Evolutionary conservation across 257 asterid genomes (phyloP), one percentile per base, ranked within the genome.

Genomic region (Solanum appendiculatum): DNA sequence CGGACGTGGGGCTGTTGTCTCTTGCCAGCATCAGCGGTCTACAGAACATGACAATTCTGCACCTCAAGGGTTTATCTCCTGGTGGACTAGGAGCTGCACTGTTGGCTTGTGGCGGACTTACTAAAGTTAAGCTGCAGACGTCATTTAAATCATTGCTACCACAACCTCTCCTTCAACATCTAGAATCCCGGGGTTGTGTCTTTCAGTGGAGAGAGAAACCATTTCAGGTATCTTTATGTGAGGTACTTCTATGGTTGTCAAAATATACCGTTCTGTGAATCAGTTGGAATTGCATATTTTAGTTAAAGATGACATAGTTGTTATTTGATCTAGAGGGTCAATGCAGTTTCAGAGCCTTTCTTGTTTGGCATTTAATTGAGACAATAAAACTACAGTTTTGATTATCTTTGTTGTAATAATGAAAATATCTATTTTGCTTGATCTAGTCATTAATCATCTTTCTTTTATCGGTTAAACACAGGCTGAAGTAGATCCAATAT

Each of bases 131-230:
- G 91, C 98, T 96, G 66, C 97, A 93, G 5, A 75, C 91, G 3
- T 94, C 92, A 33, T 95, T 96, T 84, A 95, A 90, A 90, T 90
- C 92, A 1, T 56, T 86, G 85, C 86, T 95, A 90, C 96, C 99
- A 7, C 91, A 56, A 77, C 88, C 86, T 44, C 93, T 96, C 51
- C 84, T 94, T 33, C 88, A 89, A 73, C 98, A 94, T 90, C 85
- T 96, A 84, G 96, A 92, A 89, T 97, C 96, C 80, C 96, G 98
- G 3, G 98, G 99, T 39, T 96, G 98, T 86, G 86, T 83, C 54
- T 89, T 96, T 86, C 94, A 90, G 66, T 96, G 98, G 98, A 93
- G 98, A 88, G 93, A 92, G 6, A 96, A 96, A 88, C 88, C 85
- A 20, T 89, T 91, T 78, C 96, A 92, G 99, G 99, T 95, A 90